phyloP scores from a whole-genome alignment of 108 stramenopile species.

The Skeletonema costatum region DNA sequence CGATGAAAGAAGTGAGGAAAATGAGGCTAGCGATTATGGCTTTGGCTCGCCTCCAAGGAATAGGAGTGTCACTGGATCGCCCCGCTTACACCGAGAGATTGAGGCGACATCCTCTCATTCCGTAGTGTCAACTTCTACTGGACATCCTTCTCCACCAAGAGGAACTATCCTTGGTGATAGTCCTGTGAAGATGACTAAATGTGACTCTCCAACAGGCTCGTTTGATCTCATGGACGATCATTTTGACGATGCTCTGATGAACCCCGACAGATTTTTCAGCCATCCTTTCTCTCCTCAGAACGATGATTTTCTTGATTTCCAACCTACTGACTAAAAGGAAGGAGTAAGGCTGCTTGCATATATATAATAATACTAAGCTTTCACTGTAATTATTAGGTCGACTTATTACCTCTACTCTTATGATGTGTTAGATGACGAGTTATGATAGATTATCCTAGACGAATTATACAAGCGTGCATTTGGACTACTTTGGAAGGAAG shows the following conservation, averaged over 20 bases:
- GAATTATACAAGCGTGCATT: too few relatives aligned
- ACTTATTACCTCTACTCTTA: neutral
- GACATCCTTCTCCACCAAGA: constrained; percentile 9
- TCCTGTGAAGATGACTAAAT: neutral
- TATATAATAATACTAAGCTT: neutral
- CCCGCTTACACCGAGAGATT: constrained; percentile 21
- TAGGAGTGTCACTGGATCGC: constrained; percentile 3
- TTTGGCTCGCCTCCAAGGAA: constrained; percentile 35
- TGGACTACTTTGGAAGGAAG: too few relatives aligned
- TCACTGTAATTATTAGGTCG: neutral
- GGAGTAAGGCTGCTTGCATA: neutral
- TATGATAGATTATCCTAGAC: neutral
- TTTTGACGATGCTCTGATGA: constrained; percentile 42
- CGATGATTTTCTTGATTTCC: constrained; percentile 33
- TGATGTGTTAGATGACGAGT: neutral
- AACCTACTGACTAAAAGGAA: constrained; percentile 7
- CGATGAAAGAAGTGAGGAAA: constrained; percentile 23
- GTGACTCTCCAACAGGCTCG: constrained; percentile 17
- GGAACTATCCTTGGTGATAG: neutral
- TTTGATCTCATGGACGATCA: constrained; percentile 44
- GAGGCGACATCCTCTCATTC: constrained; percentile 35
- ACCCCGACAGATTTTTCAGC: constrained; percentile 24
- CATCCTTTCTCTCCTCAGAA: constrained; percentile 29
- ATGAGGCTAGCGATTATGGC: constrained; percentile 11
- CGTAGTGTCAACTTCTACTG: constrained; percentile 23